Base-by-base conservation (phyloP, 2,329 filamentous ascomycete species). In the Stagonosporopsis rhizophila region DNA sequence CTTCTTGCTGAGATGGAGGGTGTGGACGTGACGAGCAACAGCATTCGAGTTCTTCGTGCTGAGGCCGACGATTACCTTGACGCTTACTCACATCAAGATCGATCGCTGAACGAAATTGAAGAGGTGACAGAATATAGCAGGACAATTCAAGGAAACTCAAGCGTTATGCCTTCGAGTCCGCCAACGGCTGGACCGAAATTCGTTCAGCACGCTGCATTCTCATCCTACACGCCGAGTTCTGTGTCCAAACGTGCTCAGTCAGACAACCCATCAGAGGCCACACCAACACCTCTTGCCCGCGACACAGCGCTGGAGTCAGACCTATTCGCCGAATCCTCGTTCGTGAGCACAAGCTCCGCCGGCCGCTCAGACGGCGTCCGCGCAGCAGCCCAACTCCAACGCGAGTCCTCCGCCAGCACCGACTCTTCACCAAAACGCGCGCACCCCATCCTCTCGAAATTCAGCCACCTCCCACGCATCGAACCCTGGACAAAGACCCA, bases 401-500 rank as follows among this genome's bases (percentile, higher is more conserved):
- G 48, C 39, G 49, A 52, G 19, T 52, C 49, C 11, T 52, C 48
- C 15, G 51, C 51, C 61, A 56, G 45, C 56, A 23, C 51, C 11
- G 58, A 57, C 28, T 52, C 56, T 2, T 53, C 34, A 6, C 30
- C 59, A 9, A 6, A 37, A 34, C 56, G 62, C n/a, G 59, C 56
- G 2, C 73, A 75, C 34, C 74, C 74, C 0, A 60, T 69, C 6
- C 61, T 67, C 8, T 40, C 60, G 14, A 64, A 67, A 38, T 64
- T 71, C 45, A 45, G 61, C 5, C 61, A 64, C 7, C 64, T 78
- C 0, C 76, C 76, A 7, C 69, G 68, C 25, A 37, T 73, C 17
- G 68, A 75, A 39, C 75, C 76, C 4, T 78, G 75, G 73, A 77
- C 75, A 30, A 72, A 72, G 35, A 76, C 75, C 0, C 76, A 78